Conservation (phyloP, 2,329 filamentous ascomycete genomes). For the Pseudopithomyces chartarum region DNA sequence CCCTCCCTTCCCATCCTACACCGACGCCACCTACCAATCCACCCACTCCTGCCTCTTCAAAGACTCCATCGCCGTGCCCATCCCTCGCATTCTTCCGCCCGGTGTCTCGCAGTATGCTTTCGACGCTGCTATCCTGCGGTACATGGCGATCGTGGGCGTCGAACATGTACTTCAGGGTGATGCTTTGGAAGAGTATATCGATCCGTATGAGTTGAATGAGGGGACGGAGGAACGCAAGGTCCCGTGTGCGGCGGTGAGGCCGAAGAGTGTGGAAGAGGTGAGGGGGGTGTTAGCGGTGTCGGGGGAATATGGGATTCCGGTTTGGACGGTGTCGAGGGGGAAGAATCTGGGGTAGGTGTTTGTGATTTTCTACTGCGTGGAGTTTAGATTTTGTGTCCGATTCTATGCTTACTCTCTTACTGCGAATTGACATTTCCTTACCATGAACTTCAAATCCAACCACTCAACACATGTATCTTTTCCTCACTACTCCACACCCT, state of each 20-base stretch:
- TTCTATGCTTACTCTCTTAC: too few species aligned
- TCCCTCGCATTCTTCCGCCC: constrained; percentile 49
- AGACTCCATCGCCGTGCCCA: constrained; percentile 43
- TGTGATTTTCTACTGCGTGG: too few species aligned
- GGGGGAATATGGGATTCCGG: constrained; percentile 32
- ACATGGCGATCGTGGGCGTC: constrained; percentile 42
- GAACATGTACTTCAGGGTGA: constrained; percentile 48
- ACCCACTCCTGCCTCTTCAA: constrained; percentile 51
- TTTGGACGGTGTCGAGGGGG: constrained; percentile 39
- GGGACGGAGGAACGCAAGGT: constrained; percentile 46
- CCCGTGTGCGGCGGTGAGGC: constrained; percentile 52
- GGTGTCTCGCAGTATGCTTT: constrained; percentile 47
- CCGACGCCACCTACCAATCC: constrained; percentile 48
- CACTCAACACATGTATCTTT: too few species aligned
- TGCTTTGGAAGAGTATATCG: constrained; percentile 51
- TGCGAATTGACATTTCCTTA: too few species aligned
- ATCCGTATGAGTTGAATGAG: constrained; percentile 54
- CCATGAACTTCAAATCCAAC: too few species aligned
- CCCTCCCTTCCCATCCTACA: constrained; percentile 35
- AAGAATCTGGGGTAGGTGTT: constrained; percentile 45
- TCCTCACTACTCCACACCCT: too few species aligned
- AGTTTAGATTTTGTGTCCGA: too few species aligned
- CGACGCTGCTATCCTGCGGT: constrained; percentile 42
- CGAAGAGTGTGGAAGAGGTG: constrained; percentile 29
- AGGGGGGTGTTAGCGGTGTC: constrained; percentile 27